Evolutionary conservation across 495 filamentous ascomycete genomes (phyloP), one percentile per base, ranked within the genome.

Genomic region (Neurospora sp.): DNA sequence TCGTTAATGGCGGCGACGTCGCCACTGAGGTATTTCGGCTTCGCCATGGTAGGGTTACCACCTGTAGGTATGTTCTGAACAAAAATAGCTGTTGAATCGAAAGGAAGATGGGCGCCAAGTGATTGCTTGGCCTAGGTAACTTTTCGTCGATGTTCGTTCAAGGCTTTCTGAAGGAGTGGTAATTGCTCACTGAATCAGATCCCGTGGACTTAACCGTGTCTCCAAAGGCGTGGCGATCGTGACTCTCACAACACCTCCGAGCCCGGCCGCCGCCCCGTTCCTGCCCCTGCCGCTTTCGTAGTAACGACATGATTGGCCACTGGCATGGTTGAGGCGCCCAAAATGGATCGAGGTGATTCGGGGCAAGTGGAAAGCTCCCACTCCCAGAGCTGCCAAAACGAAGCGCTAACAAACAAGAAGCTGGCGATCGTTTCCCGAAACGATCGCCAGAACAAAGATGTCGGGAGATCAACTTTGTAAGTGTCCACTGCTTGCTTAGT

Each of bases 11-110:
- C 91, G 69, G 86, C 84, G 72, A 87, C 86, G 80, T 97, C 89
- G 76, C 93, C 93, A 48, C 91, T 94, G 75, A 99, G 87, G 78
- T 95, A 93, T 79, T 89, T 89, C 70, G 94, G 89, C 74, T 77
- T 70, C 34, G 77, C 54, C 78, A 81, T 79, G 28, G 24, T 9
- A 66, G 13, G 54, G 54, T 66, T 66, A 19, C 28, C 19, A 28
- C 24, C 24, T 28, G 24, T 28, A 34, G 54, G 54, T 34, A 19
- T 66, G 54, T 66, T 36, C 28, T 66, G 28, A 66, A 66, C 28
- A 36, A 34, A 19, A 19, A 66, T 66, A 28, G 48, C 24, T 59
- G 2, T 59, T 54, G 24, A 3, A 28, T 6, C 2, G 15, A 59
- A 15, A 3, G 21, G 54, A 66, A 34, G 54, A 3, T 34, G 54